Evolutionary conservation across 73 alveolate species (phyloP).

Genomic region (Effrenium voratum): DNA sequence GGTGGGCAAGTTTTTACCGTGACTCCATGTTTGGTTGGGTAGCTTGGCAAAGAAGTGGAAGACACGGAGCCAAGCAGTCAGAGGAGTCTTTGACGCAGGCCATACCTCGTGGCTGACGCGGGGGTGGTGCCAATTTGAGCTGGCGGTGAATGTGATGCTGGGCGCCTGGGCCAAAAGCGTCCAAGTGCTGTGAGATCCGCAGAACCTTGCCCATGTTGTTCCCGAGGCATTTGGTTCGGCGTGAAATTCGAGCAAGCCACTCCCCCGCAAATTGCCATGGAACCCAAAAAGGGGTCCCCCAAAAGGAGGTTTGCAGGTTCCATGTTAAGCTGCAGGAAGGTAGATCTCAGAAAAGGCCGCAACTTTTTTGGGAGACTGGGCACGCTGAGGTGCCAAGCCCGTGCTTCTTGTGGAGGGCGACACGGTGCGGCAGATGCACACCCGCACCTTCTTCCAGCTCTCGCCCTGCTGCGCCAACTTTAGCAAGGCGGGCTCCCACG

Average conservation of each 20-base stretch:
- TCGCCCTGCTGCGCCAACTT: conserved; percentile 37
- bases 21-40: no score
- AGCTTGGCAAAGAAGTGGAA: no score
- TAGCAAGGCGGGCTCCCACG: conserved; percentile 18
- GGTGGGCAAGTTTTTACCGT: no score
- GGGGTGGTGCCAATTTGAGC: conserved; percentile 54
- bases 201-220: background rate
- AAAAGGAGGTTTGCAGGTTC: no score
- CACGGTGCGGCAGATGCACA: background rate
- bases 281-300: no score
- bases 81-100: no score
- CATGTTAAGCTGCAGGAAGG: no score
- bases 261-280: no score
- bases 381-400: conserved; percentile 30
- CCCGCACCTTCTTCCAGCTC: conserved; percentile 11
- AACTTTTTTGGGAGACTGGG: no score
- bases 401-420: background rate
- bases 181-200: background rate
- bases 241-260: background rate
- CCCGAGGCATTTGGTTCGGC: background rate
- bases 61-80: no score
- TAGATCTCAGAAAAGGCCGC: no score
- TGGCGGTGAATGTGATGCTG: conserved; percentile 54
- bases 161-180: background rate
- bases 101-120: conserved; percentile 31